A percentile compares a stretch with the other conserved stretches of the same genome.
phyloP scores from a whole-genome alignment of 352 stramenopile genomes.

The Phytophthora pini region DNA sequence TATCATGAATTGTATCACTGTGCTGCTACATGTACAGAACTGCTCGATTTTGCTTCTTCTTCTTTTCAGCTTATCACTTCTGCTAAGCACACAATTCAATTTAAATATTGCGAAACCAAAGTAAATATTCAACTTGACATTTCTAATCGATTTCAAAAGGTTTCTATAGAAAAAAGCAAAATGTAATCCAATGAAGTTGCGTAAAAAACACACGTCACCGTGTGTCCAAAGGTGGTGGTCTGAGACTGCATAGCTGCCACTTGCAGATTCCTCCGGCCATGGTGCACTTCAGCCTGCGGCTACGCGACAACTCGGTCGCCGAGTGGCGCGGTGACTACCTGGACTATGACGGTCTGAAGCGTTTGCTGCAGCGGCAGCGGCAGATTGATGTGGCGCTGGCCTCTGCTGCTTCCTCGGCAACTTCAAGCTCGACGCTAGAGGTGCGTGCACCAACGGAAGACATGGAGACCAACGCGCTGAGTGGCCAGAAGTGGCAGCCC shows the following conservation, averaged over 20 bases:
- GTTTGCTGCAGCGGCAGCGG: constrained; percentile 70
- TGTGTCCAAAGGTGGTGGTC: background rate
- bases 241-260: background rate
- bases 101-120: no score
- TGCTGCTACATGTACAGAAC: no score
- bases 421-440: constrained; percentile 25
- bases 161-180: no score
- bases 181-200: no score
- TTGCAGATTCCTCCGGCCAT: constrained; percentile 41
- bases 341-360: constrained; percentile 91
- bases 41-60: no score
- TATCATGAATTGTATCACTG: no score
- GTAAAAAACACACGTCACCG: no score
- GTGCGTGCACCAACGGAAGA: constrained; percentile 24
- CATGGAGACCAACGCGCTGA: constrained; percentile 33
- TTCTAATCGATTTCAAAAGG: no score
- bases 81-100: no score
- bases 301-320: constrained; percentile 86
- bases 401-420: constrained; percentile 9
- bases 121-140: no score
- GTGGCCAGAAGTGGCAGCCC: constrained; percentile 36
- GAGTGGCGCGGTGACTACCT: constrained; percentile 91
- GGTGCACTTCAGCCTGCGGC: constrained; percentile 79
- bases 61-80: no score
- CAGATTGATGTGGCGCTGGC: constrained; percentile 47